phyloP scores from a whole-genome alignment of 2,329 filamentous ascomycete genomes.

The Rosellinia necatrix region DNA sequence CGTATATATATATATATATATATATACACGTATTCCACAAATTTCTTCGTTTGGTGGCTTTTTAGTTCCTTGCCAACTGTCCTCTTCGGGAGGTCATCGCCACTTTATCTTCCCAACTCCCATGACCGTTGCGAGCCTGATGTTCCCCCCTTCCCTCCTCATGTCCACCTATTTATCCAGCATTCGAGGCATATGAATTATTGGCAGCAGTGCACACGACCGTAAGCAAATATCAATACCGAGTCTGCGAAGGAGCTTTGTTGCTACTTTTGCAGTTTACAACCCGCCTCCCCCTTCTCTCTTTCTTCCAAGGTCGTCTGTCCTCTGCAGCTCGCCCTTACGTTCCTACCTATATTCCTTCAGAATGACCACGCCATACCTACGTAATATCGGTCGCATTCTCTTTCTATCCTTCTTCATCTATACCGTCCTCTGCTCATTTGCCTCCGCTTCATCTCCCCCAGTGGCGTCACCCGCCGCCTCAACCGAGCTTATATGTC shows the following conservation, averaged over 20 bases:
- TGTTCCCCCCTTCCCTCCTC: background rate
- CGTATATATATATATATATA: too few species aligned
- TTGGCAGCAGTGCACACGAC: background rate
- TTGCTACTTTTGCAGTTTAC: background rate
- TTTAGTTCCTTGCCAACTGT: conserved; percentile 40
- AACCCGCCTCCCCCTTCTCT: background rate
- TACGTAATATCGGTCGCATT: conserved; percentile 23
- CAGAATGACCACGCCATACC: conserved; percentile 30
- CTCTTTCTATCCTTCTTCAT: conserved; percentile 25
- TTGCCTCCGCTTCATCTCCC: conserved; percentile 39
- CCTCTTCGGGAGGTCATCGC: conserved; percentile 36
- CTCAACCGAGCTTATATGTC: conserved; percentile 66
- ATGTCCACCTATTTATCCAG: background rate
- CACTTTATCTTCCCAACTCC: conserved; percentile 30
- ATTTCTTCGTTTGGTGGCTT: conserved; percentile 33
- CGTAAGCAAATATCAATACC: background rate
- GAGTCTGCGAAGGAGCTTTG: background rate
- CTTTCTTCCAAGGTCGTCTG: background rate
- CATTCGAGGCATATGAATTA: background rate
- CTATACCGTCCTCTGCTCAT: conserved; percentile 27
- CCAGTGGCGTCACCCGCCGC: conserved; percentile 42
- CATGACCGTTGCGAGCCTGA: background rate
- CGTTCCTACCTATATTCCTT: background rate
- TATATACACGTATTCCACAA: conserved; percentile 14
- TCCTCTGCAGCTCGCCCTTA: background rate